A percentile compares a stretch with the other conserved stretches of the same genome.
phyloP scores from a whole-genome alignment of 202 grass and related monocot genomes.

The Panicum virgatum region DNA sequence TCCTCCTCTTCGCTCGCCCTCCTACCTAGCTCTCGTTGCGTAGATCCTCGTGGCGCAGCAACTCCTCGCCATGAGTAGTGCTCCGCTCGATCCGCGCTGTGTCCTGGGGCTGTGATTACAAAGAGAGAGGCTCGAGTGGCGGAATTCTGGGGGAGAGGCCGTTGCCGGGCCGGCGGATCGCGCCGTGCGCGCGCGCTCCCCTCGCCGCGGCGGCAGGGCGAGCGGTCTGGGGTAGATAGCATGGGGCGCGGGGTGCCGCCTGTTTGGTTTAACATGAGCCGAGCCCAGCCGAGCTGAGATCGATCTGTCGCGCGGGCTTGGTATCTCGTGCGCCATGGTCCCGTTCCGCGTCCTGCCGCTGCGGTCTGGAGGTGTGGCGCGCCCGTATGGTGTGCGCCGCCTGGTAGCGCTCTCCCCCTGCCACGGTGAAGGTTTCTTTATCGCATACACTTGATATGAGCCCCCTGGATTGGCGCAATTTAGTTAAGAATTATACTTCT shows the following conservation, averaged over 20 bases:
- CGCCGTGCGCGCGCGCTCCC: background rate
- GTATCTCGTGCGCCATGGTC: slow-evolving; percentile 1
- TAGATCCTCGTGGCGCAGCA: background rate
- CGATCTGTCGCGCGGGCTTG: slow-evolving; percentile 31
- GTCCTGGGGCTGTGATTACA: slow-evolving; percentile 48
- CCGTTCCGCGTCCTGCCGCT: background rate
- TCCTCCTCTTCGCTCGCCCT: too few relatives aligned
- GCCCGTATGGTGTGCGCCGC: background rate
- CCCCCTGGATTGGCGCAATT: background rate
- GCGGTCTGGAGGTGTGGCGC: background rate
- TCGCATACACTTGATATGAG: slow-evolving; percentile 69
- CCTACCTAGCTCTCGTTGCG: background rate
- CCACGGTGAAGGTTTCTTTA: slow-evolving; percentile 54
- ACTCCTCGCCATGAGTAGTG: background rate
- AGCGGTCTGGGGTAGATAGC: background rate
- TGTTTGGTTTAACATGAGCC: background rate
- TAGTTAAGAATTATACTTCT: background rate
- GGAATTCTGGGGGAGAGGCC: background rate
- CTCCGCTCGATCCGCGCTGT: background rate
- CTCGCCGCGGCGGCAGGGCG: background rate
- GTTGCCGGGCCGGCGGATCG: slow-evolving; percentile 23
- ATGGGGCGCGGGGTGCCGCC: slow-evolving; percentile 41
- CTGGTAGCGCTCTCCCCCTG: slow-evolving; percentile 8
- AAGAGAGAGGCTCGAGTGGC: slow-evolving; percentile 60
- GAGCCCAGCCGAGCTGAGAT: background rate